phyloP scores from a whole-genome alignment of 768 basidiomycete genomes.

The Antrodiella citrinella region DNA sequence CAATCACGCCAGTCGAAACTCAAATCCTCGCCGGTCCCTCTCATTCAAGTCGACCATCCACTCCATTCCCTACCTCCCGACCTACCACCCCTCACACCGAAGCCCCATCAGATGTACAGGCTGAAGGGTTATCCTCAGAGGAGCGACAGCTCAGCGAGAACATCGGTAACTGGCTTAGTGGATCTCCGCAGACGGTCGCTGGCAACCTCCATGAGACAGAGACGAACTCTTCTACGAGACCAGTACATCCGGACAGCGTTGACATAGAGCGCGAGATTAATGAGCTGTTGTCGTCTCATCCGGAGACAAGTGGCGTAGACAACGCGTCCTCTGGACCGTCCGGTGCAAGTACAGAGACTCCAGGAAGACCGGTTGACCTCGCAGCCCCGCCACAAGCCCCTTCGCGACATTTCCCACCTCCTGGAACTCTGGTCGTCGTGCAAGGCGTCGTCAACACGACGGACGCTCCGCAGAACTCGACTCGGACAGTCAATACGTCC shows the following conservation, averaged over 20 bases:
- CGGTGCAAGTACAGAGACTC: background rate
- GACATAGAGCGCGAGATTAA: conserved; percentile 13
- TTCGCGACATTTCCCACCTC: conserved; percentile 46
- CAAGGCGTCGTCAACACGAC: conserved; percentile 79
- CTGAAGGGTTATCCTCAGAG: conserved; percentile 4
- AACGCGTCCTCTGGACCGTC: background rate
- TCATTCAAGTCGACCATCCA: conserved; percentile 2
- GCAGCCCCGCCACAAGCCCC: background rate
- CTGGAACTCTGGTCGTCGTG: conserved; percentile 74
- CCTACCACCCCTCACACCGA: conserved; percentile 1
- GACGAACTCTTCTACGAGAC: background rate
- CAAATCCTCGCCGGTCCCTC: background rate
- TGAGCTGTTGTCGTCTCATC: conserved; percentile 11
- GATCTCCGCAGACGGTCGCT: background rate
- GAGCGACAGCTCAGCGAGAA: background rate
- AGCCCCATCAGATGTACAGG: background rate
- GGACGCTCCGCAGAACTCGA: conserved; percentile 37
- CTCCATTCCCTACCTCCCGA: conserved; percentile 1
- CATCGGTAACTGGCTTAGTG: conserved; percentile 1
- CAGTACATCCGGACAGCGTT: conserved; percentile 1
- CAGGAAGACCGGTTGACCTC: background rate
- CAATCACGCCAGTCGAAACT: background rate
- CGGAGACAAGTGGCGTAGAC: background rate
- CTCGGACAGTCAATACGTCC: conserved; percentile 10
- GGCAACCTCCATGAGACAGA: background rate